Evolutionary conservation across 352 stramenopile genomes (phyloP).

Genomic region (Pythium insidiosum): DNA sequence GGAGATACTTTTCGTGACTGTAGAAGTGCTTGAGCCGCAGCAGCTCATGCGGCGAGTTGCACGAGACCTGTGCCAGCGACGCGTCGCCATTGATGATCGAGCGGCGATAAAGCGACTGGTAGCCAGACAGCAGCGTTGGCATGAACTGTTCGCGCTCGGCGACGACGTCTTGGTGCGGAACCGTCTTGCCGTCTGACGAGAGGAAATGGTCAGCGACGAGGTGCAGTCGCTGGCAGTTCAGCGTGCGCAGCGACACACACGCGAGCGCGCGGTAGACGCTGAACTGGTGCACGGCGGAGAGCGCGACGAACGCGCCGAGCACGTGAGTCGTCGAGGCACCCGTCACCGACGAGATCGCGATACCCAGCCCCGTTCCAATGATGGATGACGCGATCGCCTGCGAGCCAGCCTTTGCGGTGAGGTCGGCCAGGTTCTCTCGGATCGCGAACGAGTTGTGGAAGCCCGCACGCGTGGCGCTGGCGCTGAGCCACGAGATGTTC

Average conservation of each 20-base stretch:
- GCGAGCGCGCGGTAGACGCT: slow-evolving; percentile 51
- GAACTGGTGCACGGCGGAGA: slow-evolving; percentile 44
- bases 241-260: slow-evolving; percentile 51
- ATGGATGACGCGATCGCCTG: slow-evolving; percentile 93
- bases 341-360: slow-evolving; percentile 52
- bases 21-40: slow-evolving; percentile 36
- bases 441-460: slow-evolving; percentile 92
- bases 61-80: slow-evolving; percentile 32
- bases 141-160: slow-evolving; percentile 52
- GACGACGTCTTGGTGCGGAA: slow-evolving; percentile 19
- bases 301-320: slow-evolving; percentile 35
- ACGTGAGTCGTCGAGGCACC: slow-evolving; percentile 41
- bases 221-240: slow-evolving; percentile 62
- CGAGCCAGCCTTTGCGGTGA: slow-evolving; percentile 94
- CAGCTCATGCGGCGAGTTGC: slow-evolving; percentile 26
- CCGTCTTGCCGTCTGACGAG: slow-evolving; percentile 1
- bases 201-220: slow-evolving; percentile 44
- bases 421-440: slow-evolving; percentile 91
- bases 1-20: slow-evolving; percentile 36
- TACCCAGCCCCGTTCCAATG: slow-evolving; percentile 52
- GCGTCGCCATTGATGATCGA: slow-evolving; percentile 43
- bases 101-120: slow-evolving; percentile 33
- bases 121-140: slow-evolving; percentile 36
- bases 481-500: slow-evolving; percentile 95
- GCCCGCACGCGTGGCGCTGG: slow-evolving; percentile 88